Base-by-base conservation (phyloP, 2,329 filamentous ascomycete species). In the Trichophyton schoenleinii region DNA sequence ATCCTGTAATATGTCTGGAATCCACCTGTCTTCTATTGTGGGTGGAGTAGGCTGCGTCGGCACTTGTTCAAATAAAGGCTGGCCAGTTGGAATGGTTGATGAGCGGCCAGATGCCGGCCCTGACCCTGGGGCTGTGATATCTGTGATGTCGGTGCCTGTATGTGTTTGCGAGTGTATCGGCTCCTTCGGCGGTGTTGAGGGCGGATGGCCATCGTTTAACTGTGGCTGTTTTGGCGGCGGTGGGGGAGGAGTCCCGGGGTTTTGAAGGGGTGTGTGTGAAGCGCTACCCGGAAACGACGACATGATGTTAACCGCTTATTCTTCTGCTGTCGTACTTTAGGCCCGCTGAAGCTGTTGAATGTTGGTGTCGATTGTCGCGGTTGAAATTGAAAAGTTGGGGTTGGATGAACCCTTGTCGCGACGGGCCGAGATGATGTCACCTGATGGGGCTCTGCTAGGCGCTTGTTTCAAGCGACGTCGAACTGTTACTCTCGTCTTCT, bases 1-100 rank as follows among this genome's bases (percentile, higher is more conserved):
- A 69, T 94, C 88, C 69, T 88, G 83, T 1, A 96, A 76, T 11
- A 84, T 77, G 63, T 83, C 81, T 1, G 91, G 91, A 2, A 96
- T 79, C 91, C 91, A 96, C 38, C 71, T 69, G 64, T 85, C 82
- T 59, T 88, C 84, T 20, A 85, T 48, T 65, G 67, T 65, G 13
- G 74, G 73, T 3, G 71, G 71, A 18, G 69, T 66, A 1, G 69
- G 68, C 2, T 69, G 61, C 49, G 64, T 63, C 62, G 11, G 34
- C 11, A 38, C 34, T 13, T 65, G 57, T 57, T 62, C 52, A 9
- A 55, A 55, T 61, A 61, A 57, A 60, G 64, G 41, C 57, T 64
- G 58, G 28, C 63, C 2, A 3, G 34, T 58, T 34, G 66, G 52
- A n/a, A 64, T 20, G 63, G 60, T 13, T 55, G 49, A 60, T 61